A percentile compares a stretch with the other conserved stretches of the same genome.
phyloP scores from a whole-genome alignment of 108 stramenopile genomes.

The Cyclotella choctawhatcheeana region DNA sequence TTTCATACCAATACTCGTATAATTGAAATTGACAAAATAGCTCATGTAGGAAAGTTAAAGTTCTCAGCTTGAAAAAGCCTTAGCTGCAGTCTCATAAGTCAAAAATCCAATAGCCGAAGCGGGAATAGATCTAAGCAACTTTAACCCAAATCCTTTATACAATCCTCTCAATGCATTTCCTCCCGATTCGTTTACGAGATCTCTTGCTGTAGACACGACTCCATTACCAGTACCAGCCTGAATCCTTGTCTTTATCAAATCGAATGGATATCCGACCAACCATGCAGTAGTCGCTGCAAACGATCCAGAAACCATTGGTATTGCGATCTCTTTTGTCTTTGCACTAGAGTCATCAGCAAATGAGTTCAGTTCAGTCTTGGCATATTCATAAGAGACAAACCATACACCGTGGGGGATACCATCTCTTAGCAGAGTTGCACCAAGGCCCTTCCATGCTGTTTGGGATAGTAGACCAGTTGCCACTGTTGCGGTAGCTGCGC shows the following conservation, averaged over 20 bases:
- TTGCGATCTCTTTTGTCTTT: conserved; percentile 47
- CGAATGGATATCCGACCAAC: conserved; percentile 86
- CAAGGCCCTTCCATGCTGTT: conserved; percentile 69
- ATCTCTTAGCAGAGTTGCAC: conserved; percentile 65
- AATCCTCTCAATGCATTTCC: conserved; percentile 59
- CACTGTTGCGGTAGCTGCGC: conserved; percentile 34
- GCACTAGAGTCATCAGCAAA: conserved; percentile 1
- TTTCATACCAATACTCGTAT: too few relatives aligned
- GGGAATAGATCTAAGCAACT: conserved; percentile 74
- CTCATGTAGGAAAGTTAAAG: too few relatives aligned
- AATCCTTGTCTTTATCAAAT: conserved; percentile 87
- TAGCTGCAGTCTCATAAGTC: conserved; percentile 67
- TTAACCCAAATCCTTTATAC: conserved; percentile 83
- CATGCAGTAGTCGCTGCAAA: conserved; percentile 84
- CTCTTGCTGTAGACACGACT: conserved; percentile 58
- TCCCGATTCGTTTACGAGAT: conserved; percentile 59
- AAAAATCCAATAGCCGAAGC: conserved; percentile 83
- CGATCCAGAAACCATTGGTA: conserved; percentile 75
- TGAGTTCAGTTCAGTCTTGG: conserved; percentile 41
- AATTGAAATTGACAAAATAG: too few relatives aligned
- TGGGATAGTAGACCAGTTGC: conserved; percentile 17
- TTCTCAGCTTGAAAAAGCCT: too few relatives aligned
- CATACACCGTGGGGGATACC: conserved; percentile 89
- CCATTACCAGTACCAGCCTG: conserved; percentile 58
- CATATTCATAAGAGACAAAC: conserved; percentile 64